Conservation (phyloP, 2,329 filamentous ascomycete species). For the Cladosporium phlei region DNA sequence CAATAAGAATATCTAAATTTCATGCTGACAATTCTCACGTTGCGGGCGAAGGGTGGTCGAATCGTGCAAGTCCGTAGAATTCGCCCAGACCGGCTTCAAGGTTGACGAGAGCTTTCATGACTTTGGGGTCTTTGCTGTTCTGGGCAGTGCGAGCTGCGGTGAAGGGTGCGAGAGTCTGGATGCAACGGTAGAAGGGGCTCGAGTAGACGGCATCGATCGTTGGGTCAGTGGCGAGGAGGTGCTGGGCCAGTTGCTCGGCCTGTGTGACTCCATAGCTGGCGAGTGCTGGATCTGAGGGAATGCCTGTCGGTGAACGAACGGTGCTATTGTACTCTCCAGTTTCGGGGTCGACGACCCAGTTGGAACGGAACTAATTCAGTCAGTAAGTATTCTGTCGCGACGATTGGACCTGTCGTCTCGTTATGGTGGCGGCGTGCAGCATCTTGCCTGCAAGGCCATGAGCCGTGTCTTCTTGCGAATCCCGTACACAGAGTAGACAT, state of each 20-base stretch:
- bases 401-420: slow-evolving; percentile 11
- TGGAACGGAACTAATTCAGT: slow-evolving; percentile 69
- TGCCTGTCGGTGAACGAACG: slow-evolving; percentile 77
- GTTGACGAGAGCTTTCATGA: slow-evolving; percentile 21
- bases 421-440: too few species aligned
- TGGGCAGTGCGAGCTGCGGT: slow-evolving; percentile 45
- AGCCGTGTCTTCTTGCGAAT: too few species aligned
- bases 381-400: slow-evolving; percentile 12
- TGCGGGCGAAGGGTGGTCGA: slow-evolving; percentile 78
- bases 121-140: slow-evolving; percentile 10
- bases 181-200: slow-evolving; percentile 79
- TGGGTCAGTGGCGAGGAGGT: slow-evolving; percentile 59
- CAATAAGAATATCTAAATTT: too few species aligned
- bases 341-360: slow-evolving; percentile 77
- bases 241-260: slow-evolving; percentile 66
- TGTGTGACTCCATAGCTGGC: slow-evolving; percentile 83
- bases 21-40: too few species aligned
- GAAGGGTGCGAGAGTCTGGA: slow-evolving; percentile 75
- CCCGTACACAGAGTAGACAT: too few species aligned
- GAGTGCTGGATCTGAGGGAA: slow-evolving; percentile 80
- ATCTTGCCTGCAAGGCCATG: too few species aligned
- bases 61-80: slow-evolving; percentile 85
- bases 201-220: slow-evolving; percentile 74
- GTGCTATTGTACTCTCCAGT: slow-evolving; percentile 72
- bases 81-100: slow-evolving; percentile 56